phyloP scores from a whole-genome alignment of 1,139 yeast genomes.

The Barnettozyma hawaiiensis region DNA sequence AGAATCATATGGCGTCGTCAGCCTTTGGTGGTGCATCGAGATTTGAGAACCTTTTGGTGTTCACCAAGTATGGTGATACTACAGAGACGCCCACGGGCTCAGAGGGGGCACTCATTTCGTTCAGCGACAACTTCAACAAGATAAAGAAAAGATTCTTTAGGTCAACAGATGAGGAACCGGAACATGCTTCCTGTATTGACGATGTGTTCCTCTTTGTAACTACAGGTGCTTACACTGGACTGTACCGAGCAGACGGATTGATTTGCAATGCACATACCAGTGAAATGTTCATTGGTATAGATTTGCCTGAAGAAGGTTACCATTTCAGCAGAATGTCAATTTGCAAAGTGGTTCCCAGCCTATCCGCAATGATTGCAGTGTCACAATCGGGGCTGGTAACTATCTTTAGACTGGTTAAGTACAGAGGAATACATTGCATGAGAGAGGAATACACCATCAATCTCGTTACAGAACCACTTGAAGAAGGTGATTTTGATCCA shows the following conservation, averaged over 20 bases:
- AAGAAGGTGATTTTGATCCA: background rate
- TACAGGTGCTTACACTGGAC: constrained; percentile 38
- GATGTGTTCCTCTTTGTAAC: constrained; percentile 38
- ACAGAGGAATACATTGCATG: constrained; percentile 52
- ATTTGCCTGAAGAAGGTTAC: constrained; percentile 31
- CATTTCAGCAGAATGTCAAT: constrained; percentile 52
- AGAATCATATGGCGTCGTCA: constrained; percentile 37
- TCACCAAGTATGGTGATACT: constrained; percentile 4
- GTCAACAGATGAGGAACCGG: background rate
- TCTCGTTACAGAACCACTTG: background rate
- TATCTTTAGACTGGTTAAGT: constrained; percentile 50
- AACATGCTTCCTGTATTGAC: background rate
- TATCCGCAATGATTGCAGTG: constrained; percentile 48
- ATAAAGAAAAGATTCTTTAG: constrained; percentile 15
- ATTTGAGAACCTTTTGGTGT: constrained; percentile 13
- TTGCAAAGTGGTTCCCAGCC: constrained; percentile 44
- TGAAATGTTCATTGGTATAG: constrained; percentile 34
- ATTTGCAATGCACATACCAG: constrained; percentile 48
- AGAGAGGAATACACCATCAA: constrained; percentile 44
- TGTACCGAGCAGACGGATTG: constrained; percentile 46
- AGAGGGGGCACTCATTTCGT: constrained; percentile 8
- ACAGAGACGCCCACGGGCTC: background rate
- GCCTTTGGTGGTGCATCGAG: constrained; percentile 42
- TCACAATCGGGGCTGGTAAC: constrained; percentile 58
- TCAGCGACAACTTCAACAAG: constrained; percentile 14